phyloP scores from a whole-genome alignment of 2,329 filamentous ascomycete genomes.

The Tolypocladium tropicale region DNA sequence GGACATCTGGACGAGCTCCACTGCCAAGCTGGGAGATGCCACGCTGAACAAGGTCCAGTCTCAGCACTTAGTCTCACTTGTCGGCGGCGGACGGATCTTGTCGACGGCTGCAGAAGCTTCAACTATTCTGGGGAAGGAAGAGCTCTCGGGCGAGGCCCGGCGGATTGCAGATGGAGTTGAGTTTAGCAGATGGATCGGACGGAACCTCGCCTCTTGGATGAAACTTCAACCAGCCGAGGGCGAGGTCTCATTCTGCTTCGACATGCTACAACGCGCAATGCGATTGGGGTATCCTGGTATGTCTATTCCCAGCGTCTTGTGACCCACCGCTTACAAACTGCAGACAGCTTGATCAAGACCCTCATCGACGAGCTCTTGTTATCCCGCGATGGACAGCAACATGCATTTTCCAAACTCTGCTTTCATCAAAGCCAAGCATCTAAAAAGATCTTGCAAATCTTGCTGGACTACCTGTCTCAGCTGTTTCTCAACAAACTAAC shows the following conservation, averaged over 20 bases:
- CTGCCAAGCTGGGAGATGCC: conserved; percentile 9
- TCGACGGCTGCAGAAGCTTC: conserved; percentile 47
- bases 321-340: conserved; percentile 7
- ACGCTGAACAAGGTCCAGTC: conserved; percentile 19
- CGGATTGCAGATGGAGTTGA: conserved; percentile 58
- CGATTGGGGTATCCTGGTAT: conserved; percentile 65
- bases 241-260: conserved; percentile 30
- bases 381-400: conserved; percentile 9
- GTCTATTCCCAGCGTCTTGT: conserved; percentile 3
- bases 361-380: conserved; percentile 28
- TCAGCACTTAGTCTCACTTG: conserved; percentile 28
- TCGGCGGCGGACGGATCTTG: conserved; percentile 39
- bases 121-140: conserved; percentile 30
- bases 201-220: conserved; percentile 44
- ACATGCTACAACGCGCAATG: conserved; percentile 48
- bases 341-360: conserved; percentile 31
- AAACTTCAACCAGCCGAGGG: conserved; percentile 20
- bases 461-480: conserved; percentile 32
- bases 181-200: conserved; percentile 64
- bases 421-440: conserved; percentile 15
- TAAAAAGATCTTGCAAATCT: conserved; percentile 16
- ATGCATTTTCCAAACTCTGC: conserved; percentile 19
- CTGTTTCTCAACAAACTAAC: conserved; percentile 28
- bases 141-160: conserved; percentile 9
- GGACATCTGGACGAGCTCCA: conserved; percentile 27